These are phyloP conservation scores for Neofusicoccum laricinum DNA, from an alignment of 2,329 filamentous ascomycete species.

Conservation along the genomic window DNA sequence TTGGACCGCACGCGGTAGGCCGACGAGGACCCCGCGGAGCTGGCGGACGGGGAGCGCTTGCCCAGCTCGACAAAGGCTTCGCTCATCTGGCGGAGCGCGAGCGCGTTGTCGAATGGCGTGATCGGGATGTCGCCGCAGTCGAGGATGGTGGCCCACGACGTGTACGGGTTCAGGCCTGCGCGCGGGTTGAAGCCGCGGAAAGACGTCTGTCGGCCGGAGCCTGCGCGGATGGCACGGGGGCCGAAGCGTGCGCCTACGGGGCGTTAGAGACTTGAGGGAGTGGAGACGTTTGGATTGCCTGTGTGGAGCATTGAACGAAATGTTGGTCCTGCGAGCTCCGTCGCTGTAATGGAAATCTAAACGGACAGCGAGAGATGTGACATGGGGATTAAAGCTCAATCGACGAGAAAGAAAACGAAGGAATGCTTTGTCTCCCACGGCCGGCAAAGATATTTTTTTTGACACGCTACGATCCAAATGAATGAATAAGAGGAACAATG, in stretches of 20 bases:
- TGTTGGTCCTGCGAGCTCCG: too few species aligned
- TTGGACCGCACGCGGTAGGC: slow-evolving; percentile 45
- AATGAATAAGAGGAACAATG: background rate
- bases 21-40: slow-evolving; percentile 36
- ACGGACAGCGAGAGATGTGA: too few species aligned
- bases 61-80: slow-evolving; percentile 72
- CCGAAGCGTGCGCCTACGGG: slow-evolving; percentile 64
- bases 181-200: slow-evolving; percentile 81
- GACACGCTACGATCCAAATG: too few species aligned
- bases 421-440: too few species aligned
- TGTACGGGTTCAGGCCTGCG: slow-evolving; percentile 79
- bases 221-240: slow-evolving; percentile 80
- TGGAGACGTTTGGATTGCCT: background rate
- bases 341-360: too few species aligned
- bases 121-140: slow-evolving; percentile 92
- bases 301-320: background rate
- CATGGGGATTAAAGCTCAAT: too few species aligned
- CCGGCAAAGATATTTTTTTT: too few species aligned
- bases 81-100: slow-evolving; percentile 81
- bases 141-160: slow-evolving; percentile 71
- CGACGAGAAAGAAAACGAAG: too few species aligned
- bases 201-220: slow-evolving; percentile 74
- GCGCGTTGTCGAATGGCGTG: slow-evolving; percentile 78
- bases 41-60: slow-evolving; percentile 38
- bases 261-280: background rate